Evolutionary conservation across 1,139 yeast species (phyloP), one percentile per base, ranked within the genome.

Genomic region (Tardiomyces depauwii): DNA sequence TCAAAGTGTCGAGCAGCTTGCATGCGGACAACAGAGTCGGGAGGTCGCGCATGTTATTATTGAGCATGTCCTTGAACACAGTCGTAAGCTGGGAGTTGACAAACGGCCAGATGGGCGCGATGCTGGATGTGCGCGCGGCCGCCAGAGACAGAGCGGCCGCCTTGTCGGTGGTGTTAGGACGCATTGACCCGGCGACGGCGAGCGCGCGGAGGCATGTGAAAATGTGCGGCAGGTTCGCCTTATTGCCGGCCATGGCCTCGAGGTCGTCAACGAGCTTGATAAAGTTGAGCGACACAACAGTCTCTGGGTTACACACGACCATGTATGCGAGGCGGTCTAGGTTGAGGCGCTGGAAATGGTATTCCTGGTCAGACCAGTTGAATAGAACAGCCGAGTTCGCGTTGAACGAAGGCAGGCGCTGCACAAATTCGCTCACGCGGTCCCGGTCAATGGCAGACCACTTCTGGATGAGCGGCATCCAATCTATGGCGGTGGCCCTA

Each of bases 291-390:
- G 80, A 63, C 57, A 78, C 80, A 41, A 65, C 68, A 55, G 83
- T 87, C 16, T 64, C 67, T 0, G 82, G 81, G 46, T 80, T 78
- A 13, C 82, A 69, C 53, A 83, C 56, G 9, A 86, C 56, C 47
- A 89, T 59, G 53, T 77, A 85, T 0, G 84, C 67, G 1, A 87
- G 68, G 45, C 89, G 71, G 48, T 74, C 76, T 41, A 86, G 57
- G 48, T 74, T 76, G 42, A 86, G 57, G 4, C 73, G 66, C 45
- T 76, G 74, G 46, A 65, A 67, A 27, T 73, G 76, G 30, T 78
- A 67, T 53, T 55, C 91, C 16, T 82, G 77, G 51, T 86, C 95
- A 52, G 80, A 79, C 89, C 94, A 84, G 40, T 76, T 78, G 62
- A 85, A 84, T 25, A 77, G 52, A 12, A 62, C 77, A 13, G 80